Evolutionary conservation across 345 rosid species (phyloP), one percentile per base, ranked within the genome.

Genomic region (Arabis alpina): DNA sequence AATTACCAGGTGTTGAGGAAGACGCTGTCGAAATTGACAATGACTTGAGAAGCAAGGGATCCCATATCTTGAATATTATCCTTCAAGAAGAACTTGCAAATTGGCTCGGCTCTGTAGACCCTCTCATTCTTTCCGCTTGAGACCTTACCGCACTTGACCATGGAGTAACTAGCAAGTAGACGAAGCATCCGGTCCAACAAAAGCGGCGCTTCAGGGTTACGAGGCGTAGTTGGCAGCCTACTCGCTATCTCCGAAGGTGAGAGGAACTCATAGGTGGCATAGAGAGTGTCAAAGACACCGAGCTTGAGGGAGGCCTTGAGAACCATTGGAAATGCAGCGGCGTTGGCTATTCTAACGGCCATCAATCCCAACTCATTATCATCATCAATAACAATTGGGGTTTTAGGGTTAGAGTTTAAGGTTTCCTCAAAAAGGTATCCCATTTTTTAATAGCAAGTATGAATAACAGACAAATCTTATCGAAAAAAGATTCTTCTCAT

Each of bases 101-200:
- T 56, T 2, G 89, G 77, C 19, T 68, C 76, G 4, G 79, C 80
- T 13, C 61, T 66, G 24, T 83, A 87, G 13, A 68, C 45, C 8
- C 79, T 74, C 70, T 68, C 84, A 13, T 63, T 61, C 49, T 61
- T 68, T 7, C 12, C 58, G 23, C 45, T 56, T 25, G 43, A 55
- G n/a, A 14, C 59, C 34, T 5, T 54, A 37, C 64, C 24, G 6
- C 61, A 68, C 9, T 62, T 67, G 49, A 83, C 69, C 40, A 86
- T 58, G 53, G 77, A 77, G 42, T 79, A 66, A 67, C 83, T 77
- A 0, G 85, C 84, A 43, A 84, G 57, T 14, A 82, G 70, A 15
- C 84, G 69, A 61, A 86, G 73, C 76, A 84, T 77, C 23, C 82
- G 78, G 36, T 83, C 86, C 8, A 86, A 51, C 64, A 82, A 24